phyloP scores from a whole-genome alignment of 129 eudicot genomes.

The Heracleum sosnowskyi region DNA sequence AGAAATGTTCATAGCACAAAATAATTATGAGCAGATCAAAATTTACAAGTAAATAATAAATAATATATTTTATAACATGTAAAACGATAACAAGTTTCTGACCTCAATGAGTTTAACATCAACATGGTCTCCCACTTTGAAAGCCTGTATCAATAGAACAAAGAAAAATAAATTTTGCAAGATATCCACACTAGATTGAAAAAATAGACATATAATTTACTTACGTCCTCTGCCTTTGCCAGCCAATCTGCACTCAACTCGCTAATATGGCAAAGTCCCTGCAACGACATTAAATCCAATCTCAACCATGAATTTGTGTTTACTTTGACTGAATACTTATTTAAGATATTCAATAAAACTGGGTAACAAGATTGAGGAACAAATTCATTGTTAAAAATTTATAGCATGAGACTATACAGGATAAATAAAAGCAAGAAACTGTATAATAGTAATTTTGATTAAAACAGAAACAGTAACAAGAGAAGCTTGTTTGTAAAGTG shows the following conservation, averaged over 20 bases:
- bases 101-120: constrained; percentile 99
- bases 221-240: constrained; percentile 91
- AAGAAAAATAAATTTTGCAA: constrained; percentile 7
- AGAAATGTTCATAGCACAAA: neutral
- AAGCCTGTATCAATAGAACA: constrained; percentile 40
- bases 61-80: neutral
- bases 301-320: neutral
- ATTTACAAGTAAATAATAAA: neutral
- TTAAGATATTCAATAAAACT: neutral
- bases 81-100: constrained; percentile 14
- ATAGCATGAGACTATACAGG: neutral
- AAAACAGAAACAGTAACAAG: too few relatives aligned
- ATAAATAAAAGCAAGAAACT: neutral
- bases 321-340: neutral
- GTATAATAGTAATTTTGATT: too few relatives aligned
- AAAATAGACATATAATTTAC: constrained; percentile 13
- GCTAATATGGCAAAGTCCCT: constrained; percentile 99
- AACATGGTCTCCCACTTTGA: constrained; percentile 83
- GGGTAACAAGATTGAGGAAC: neutral
- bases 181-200: constrained; percentile 1
- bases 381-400: neutral
- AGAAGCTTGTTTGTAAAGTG: too few relatives aligned
- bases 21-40: neutral
- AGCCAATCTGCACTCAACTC: constrained; percentile 84
- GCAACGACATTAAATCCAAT: constrained; percentile 12